Evolutionary conservation across 768 basidiomycete species (phyloP).

Genomic region (Boletus coccyginus): DNA sequence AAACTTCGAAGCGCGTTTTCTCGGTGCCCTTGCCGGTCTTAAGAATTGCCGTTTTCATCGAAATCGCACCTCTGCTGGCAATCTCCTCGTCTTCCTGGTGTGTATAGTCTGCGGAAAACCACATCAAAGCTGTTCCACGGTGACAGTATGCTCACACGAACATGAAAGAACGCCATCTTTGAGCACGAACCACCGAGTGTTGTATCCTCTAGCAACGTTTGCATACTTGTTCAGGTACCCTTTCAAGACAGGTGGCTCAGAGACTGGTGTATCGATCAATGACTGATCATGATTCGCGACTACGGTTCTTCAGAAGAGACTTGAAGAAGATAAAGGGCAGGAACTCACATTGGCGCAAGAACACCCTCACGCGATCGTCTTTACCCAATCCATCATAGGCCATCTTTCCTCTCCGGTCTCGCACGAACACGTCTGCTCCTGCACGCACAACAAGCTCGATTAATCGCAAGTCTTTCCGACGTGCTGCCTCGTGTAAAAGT

Average conservation of each 20-base stretch:
- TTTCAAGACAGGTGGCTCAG: conserved; percentile 60
- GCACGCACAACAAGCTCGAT: conserved; percentile 83
- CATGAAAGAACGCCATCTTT: conserved; percentile 84
- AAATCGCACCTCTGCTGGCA: conserved; percentile 83
- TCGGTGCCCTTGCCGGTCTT: conserved; percentile 50
- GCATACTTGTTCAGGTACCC: conserved; percentile 91
- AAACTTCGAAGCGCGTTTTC: conserved; percentile 80
- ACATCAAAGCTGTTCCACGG: neutral
- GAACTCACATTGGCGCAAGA: conserved; percentile 76
- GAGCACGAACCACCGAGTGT: conserved; percentile 89
- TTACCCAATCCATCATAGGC: conserved; percentile 67
- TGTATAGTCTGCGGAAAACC: conserved; percentile 56
- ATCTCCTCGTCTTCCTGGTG: conserved; percentile 88
- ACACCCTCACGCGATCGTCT: conserved; percentile 79
- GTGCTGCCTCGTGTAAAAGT: conserved; percentile 84
- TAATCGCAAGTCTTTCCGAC: conserved; percentile 73
- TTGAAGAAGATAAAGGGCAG: neutral
- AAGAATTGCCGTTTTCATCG: conserved; percentile 75
- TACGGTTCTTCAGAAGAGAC: conserved; percentile 26
- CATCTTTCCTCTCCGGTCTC: conserved; percentile 72
- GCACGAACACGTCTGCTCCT: conserved; percentile 86
- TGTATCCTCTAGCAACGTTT: conserved; percentile 89
- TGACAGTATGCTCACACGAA: conserved; percentile 35
- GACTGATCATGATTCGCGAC: conserved; percentile 81
- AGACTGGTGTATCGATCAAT: conserved; percentile 49